phyloP scores from a whole-genome alignment of 2,329 filamentous ascomycete genomes.

The Ilyonectria mors-panacis region DNA sequence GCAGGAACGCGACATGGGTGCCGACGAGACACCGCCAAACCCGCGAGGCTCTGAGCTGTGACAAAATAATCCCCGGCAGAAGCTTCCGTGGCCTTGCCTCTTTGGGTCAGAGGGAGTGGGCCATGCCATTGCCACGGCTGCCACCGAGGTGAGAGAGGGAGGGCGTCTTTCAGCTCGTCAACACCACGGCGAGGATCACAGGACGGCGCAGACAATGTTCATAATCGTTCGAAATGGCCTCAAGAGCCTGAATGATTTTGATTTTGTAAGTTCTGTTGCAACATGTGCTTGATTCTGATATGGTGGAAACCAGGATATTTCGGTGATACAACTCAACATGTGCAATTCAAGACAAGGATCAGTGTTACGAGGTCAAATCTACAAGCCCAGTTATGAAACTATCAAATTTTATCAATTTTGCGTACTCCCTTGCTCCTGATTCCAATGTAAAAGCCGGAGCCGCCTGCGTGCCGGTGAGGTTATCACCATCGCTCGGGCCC shows the following conservation, averaged over 20 bases:
- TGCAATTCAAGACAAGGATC: neutral
- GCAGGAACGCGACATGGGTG: neutral
- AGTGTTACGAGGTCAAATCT: neutral
- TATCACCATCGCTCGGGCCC: constrained; percentile 33
- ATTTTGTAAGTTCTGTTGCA: no score
- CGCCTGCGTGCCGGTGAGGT: constrained; percentile 28
- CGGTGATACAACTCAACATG: neutral
- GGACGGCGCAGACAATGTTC: neutral
- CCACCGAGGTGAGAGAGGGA: constrained; percentile 21
- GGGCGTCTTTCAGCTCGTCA: constrained; percentile 10
- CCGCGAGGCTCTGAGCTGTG: neutral
- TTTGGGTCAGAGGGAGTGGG: constrained; percentile 23
- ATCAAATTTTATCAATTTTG: neutral
- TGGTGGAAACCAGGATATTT: neutral
- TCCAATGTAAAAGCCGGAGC: neutral
- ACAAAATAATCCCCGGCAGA: constrained; percentile 2
- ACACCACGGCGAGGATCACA: constrained; percentile 14
- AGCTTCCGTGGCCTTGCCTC: constrained; percentile 25
- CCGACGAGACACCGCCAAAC: neutral
- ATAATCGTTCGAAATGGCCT: neutral
- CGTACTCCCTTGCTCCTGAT: neutral
- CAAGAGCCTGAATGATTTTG: neutral
- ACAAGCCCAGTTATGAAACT: neutral
- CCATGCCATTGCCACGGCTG: constrained; percentile 13
- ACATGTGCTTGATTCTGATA: neutral